Base-by-base conservation (phyloP, 2,329 filamentous ascomycete genomes). In the Macrophomina pseudophaseolina region DNA sequence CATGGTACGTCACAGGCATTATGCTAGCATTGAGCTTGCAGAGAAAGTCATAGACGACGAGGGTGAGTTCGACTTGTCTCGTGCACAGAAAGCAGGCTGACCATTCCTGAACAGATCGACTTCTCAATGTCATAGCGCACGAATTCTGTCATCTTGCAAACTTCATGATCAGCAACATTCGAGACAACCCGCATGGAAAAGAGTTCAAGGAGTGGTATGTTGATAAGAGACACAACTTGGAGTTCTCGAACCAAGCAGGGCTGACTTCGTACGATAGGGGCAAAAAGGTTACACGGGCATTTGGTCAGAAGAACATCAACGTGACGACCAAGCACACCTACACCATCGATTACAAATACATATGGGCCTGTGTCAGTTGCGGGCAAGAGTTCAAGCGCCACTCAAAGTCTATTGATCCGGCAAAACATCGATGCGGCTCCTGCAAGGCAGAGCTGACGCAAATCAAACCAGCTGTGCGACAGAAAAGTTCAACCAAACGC, bases 111-210 rank as follows among this genome's bases (percentile, higher is more conserved):
- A 18, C 69, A 71, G 79, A 90, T 67, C 88, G 92, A 3, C 85
- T 98, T 1, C 85, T 95, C 69, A 97, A 97, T 77, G 93, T 95
- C 0, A 81, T 98, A n/a, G 93, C 94, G 0, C 95, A 99, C 76
- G 95, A 99, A 73, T 98, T 95, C 81, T 98, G 95, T 77, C 95
- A 99, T 75, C 82, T 98, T 1, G 90, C 92, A 51, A 97, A 93
- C 73, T 97, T 94, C 78, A 96, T 98, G 88, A 83, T 98, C 69
- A 90, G 86, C 58, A 88, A 89, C 42, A 82, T 94, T 42, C 89
- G 87, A 51, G 89, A 88, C 66, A 90, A 91, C 68, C 92, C 93
- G 0, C 94, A 97, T 75, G 94, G 94, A 28, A 85, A 86, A 12
- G 90, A 92, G 72, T 97, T 97, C 84, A 94, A 96, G 77, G 75